These are phyloP conservation scores for Linnemannia zychae DNA, from an alignment of 192 early-diverging fungal species.

Conservation along the genomic window DNA sequence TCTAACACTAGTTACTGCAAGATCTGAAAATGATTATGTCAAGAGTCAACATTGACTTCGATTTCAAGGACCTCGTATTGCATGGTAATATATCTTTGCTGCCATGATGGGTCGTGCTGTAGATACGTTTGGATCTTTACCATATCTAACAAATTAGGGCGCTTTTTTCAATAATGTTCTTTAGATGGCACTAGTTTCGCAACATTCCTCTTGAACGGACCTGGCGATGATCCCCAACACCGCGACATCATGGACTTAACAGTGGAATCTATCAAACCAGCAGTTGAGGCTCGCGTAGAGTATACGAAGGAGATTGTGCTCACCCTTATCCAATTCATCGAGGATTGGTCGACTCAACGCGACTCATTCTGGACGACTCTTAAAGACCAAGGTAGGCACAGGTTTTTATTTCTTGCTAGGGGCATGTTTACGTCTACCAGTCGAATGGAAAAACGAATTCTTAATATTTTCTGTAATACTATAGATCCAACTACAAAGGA, in stretches of 20 bases:
- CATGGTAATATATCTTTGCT: constrained; percentile 24
- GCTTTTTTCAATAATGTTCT: neutral
- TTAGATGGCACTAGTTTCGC: constrained; percentile 34
- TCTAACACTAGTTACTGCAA: constrained; percentile 26
- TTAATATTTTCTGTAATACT: neutral
- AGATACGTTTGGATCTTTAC: neutral
- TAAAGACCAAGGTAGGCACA: constrained; percentile 21
- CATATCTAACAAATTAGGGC: neutral
- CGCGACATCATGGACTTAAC: constrained; percentile 26
- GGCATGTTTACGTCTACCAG: neutral
- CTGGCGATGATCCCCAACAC: constrained; percentile 9
- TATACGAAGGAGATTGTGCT: constrained; percentile 48
- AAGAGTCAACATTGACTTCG: constrained; percentile 35
- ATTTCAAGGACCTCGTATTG: constrained; percentile 32
- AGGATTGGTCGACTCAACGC: constrained; percentile 36
- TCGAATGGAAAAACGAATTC: neutral
- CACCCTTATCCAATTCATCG: constrained; percentile 33
- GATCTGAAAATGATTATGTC: constrained; percentile 45
- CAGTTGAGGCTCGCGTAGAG: constrained; percentile 26
- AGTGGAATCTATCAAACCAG: constrained; percentile 15
- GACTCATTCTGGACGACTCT: constrained; percentile 37
- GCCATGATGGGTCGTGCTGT: neutral
- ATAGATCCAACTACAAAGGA: constrained; percentile 38
- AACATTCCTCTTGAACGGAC: constrained; percentile 30
- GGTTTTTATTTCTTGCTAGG: neutral